These are phyloP conservation scores for Geosmithia putterillii DNA, from an alignment of 2,329 filamentous ascomycete genomes.

Conservation along the genomic window DNA sequence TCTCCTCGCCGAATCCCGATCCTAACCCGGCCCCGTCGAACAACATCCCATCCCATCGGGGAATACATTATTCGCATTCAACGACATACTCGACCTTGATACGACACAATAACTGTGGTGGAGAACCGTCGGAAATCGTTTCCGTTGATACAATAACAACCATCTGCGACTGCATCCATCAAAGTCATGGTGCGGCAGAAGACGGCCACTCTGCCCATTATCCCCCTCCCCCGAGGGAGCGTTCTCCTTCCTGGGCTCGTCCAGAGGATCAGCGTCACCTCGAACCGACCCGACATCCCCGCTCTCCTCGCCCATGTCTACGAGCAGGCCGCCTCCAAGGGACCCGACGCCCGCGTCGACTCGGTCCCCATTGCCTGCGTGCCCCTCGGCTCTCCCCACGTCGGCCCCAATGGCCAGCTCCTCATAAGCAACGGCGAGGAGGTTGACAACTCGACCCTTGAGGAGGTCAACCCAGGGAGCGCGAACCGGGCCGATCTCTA, in stretches of 20 bases:
- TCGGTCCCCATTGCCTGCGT: slow-evolving; percentile 76
- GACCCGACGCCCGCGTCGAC: slow-evolving; percentile 50
- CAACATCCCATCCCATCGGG: too few relatives aligned
- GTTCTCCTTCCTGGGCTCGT: slow-evolving; percentile 80
- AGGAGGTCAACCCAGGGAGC: slow-evolving; percentile 43
- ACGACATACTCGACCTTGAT: too few relatives aligned
- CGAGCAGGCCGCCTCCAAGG: slow-evolving; percentile 57
- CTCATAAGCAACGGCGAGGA: slow-evolving; percentile 55
- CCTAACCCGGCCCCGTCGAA: too few relatives aligned
- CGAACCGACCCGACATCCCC: slow-evolving; percentile 72
- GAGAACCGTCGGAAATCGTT: too few relatives aligned
- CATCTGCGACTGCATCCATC: slow-evolving; percentile 1
- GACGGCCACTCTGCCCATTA: slow-evolving; percentile 52
- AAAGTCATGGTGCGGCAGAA: slow-evolving; percentile 24
- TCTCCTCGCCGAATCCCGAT: too few relatives aligned
- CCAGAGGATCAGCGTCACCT: slow-evolving; percentile 70
- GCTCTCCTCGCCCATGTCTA: slow-evolving; percentile 80
- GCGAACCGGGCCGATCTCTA: slow-evolving; percentile 65
- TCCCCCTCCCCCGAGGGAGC: slow-evolving; percentile 68
- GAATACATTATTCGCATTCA: too few relatives aligned
- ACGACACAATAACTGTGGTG: too few relatives aligned
- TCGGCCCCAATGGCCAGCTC: slow-evolving; percentile 63
- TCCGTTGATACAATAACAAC: neutral
- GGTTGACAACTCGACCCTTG: slow-evolving; percentile 26
- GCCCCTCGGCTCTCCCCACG: slow-evolving; percentile 64